Base-by-base conservation (phyloP, 768 basidiomycete species). In the button mushroom (Agaricus bisporus) region DNA sequence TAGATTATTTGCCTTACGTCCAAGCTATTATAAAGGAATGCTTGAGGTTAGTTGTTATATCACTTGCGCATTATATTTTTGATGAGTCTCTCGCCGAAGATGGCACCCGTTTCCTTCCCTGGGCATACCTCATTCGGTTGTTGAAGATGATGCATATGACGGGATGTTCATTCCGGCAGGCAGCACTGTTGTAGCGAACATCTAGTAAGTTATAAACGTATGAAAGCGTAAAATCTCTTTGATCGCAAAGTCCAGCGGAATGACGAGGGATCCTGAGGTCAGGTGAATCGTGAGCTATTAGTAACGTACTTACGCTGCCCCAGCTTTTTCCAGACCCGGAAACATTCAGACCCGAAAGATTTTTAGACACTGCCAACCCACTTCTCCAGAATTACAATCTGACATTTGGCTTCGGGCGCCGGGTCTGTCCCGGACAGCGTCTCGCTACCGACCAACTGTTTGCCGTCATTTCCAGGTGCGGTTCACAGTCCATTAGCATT, bases 91-190 rank as follows among this genome's bases (percentile, higher is more conserved):
- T 14, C 11, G 36, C 9, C 29, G 22, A 22, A 54, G 52, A 1
- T 66, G 68, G 67, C 59, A 61, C 17, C 60, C 63, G 6, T 63
- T 66, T 35, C 53, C 60, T 15, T 63, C 67, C 9, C 53, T 60
- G 3, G 71, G 63, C 3, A 56, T 74, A 6, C 67, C 72, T 0
- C 74, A 75, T 55, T 60, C 63, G 7, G 56, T 62, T n/a, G 64
- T 58, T 20, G 61, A 61, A 35, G 73, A 75, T 44, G 72, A 74
- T 47, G 59, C 63, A 0, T 71, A 75, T 51, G 56, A 70, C 0
- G 68, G 64, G 1, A 69, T 66, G 59, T 60, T 65, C 41, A 70
- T 75, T 22, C 72, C 72, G 5, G 68, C 68, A 38, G 72, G 68
- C 10, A 65, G 58, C 8, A 61, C 61, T 3, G 50, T 65, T 2